phyloP scores from a whole-genome alignment of 2,329 filamentous ascomycete genomes.

The Simplicillium sp. region DNA sequence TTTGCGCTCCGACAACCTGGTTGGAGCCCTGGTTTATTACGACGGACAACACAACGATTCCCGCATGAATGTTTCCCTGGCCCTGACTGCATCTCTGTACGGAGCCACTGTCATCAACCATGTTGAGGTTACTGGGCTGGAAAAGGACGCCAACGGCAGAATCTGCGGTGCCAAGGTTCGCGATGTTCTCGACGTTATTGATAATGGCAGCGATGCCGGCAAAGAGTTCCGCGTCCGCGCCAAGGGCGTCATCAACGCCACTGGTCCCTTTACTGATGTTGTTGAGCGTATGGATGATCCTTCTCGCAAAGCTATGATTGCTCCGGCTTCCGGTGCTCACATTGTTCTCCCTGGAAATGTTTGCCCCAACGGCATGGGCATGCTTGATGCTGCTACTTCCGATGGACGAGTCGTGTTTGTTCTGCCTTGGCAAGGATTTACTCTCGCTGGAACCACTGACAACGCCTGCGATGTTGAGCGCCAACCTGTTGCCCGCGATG shows the following conservation, averaged over 20 bases:
- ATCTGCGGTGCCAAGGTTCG: conserved; percentile 54
- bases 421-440: conserved; percentile 78
- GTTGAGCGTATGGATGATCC: conserved; percentile 75
- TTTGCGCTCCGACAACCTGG: conserved; percentile 62
- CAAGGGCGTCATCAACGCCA: conserved; percentile 77
- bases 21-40: conserved; percentile 78
- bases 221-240: conserved; percentile 62
- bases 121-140: conserved; percentile 64
- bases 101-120: conserved; percentile 75
- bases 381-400: conserved; percentile 73
- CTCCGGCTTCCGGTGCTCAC: conserved; percentile 75
- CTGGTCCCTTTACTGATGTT: conserved; percentile 71
- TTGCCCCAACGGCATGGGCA: conserved; percentile 70
- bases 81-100: conserved; percentile 71
- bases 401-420: conserved; percentile 87
- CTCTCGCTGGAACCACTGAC: conserved; percentile 76
- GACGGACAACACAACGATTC: conserved; percentile 83
- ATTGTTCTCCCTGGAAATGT: conserved; percentile 72
- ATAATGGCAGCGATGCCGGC: conserved; percentile 42
- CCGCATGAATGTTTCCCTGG: conserved; percentile 77
- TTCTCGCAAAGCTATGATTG: conserved; percentile 60
- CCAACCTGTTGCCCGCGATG: conserved; percentile 63
- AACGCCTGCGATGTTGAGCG: conserved; percentile 58
- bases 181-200: conserved; percentile 51
- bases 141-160: conserved; percentile 60